Evolutionary conservation across 2,329 filamentous ascomycete genomes (phyloP), one percentile per base, ranked within the genome.

Genomic region (Aspergillus fumigatiaffinis): DNA sequence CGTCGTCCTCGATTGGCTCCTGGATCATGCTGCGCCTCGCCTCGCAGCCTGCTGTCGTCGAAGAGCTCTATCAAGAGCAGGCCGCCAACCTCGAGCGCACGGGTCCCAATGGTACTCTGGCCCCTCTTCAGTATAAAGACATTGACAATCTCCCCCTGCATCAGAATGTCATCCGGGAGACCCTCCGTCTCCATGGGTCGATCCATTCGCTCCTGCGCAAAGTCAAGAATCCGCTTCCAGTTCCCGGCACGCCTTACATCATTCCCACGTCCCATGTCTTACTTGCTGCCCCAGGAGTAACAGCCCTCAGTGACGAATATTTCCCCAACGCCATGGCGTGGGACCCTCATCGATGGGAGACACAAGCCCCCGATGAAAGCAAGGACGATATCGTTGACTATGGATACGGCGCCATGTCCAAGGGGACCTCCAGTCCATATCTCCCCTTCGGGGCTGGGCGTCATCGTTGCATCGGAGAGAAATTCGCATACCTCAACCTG

Each of bases 11-110:
- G 0, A 88, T 88, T 17, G 86, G 86, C 64, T 82, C 87, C 8
- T 93, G 89, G 89, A 90, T 91, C 63, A 76, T 92, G 64, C 80
- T 92, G 10, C 87, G 86, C 50, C 81, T 93, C 2, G 89, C 90
- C 9, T 83, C 86, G 1, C 80, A 86, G 17, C 89, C 89, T 0
- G 82, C 88, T 26, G 83, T 92, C 55, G 76, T 84, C 52, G 87
- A 91, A 62, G 85, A 89, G 60, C 81, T 93, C 12, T 86, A 89
- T 66, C 78, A 84, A 60, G 88, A 91, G 65, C 88, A 90, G 65
- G 71, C 83, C 53, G 61, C 74, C 1, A 78, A 83, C 20, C 77
- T 89, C n/a, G 84, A 7, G 4, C 23, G 23, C 8, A 12, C 7
- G 12, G 26, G 10, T n/a, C 5, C 23, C 9, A 54, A 84, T 21